These are phyloP conservation scores for Trypanosoma vivax DNA, from an alignment of 208 protist genomes.

Conservation along the genomic window DNA sequence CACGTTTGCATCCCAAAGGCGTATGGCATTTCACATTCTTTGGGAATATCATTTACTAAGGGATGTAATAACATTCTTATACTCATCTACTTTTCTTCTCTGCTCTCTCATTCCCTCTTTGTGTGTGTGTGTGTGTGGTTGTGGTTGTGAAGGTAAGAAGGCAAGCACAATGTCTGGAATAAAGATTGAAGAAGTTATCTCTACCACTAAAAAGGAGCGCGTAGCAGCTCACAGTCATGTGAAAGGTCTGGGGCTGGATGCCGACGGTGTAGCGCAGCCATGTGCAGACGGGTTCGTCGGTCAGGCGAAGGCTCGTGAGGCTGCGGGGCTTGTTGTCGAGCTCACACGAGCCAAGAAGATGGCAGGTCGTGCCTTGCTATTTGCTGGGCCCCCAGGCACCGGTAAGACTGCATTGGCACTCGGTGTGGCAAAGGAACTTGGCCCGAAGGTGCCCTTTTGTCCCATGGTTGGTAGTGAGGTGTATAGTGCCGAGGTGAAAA, in stretches of 20 bases:
- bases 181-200: constrained; percentile 96
- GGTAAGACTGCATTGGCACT: constrained; percentile 98
- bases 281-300: constrained; percentile 96
- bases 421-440: constrained; percentile 98
- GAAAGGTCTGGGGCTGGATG: constrained; percentile 96
- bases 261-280: constrained; percentile 83
- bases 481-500: constrained; percentile 99
- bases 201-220: constrained; percentile 93
- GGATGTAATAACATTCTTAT: too few relatives aligned
- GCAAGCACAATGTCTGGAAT: constrained; percentile 70
- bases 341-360: constrained; percentile 99
- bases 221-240: constrained; percentile 98
- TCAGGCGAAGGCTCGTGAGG: constrained; percentile 97
- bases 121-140: too few relatives aligned
- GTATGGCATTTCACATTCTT: too few relatives aligned
- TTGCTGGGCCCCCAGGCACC: constrained; percentile 98
- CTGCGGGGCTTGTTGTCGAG: constrained; percentile 97
- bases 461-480: constrained; percentile 99
- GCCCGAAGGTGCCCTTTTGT: constrained; percentile 99
- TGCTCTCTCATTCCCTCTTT: too few relatives aligned
- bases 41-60: too few relatives aligned
- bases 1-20: too few relatives aligned
- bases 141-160: too few relatives aligned
- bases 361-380: constrained; percentile 98
- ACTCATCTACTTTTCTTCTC: too few relatives aligned